Conservation (phyloP, 371 early-diverging fungal species). For the Chytridium lagenaria region DNA sequence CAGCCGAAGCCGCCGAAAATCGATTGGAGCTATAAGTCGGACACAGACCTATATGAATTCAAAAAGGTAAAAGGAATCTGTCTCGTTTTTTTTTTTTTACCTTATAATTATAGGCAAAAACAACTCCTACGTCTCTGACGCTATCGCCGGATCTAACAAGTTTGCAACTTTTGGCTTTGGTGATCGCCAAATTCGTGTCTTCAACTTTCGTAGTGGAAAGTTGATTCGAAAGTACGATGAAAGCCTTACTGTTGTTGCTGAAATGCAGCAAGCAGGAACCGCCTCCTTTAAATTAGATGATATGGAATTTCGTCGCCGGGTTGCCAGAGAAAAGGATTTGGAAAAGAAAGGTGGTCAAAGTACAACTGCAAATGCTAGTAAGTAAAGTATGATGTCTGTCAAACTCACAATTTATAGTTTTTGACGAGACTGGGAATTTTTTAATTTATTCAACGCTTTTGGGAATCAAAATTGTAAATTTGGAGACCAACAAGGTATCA, state of each 20-base stretch:
- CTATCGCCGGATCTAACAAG: slow-evolving; percentile 81
- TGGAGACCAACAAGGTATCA: slow-evolving; percentile 81
- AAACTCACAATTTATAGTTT: too few relatives aligned
- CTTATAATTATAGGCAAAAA: slow-evolving; percentile 55
- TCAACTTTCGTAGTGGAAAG: slow-evolving; percentile 83
- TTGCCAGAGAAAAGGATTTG: slow-evolving; percentile 89
- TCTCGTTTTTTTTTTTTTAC: neutral
- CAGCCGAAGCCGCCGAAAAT: slow-evolving; percentile 63
- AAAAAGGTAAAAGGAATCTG: slow-evolving; percentile 69
- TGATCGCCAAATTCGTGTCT: slow-evolving; percentile 88
- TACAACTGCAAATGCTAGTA: slow-evolving; percentile 75
- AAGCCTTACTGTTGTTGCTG: slow-evolving; percentile 75
- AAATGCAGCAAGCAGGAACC: slow-evolving; percentile 90
- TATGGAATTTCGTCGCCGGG: slow-evolving; percentile 95
- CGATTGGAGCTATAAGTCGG: slow-evolving; percentile 81
- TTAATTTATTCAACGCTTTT: slow-evolving; percentile 88
- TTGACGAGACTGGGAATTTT: slow-evolving; percentile 90
- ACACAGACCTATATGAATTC: slow-evolving; percentile 94
- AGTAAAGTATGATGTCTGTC: neutral
- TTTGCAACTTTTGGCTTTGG: slow-evolving; percentile 88
- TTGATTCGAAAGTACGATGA: slow-evolving; percentile 91
- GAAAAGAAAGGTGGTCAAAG: slow-evolving; percentile 71
- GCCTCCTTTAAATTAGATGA: slow-evolving; percentile 82
- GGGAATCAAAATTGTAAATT: slow-evolving; percentile 93
- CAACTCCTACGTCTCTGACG: slow-evolving; percentile 78